Conservation (phyloP, 163 green algal species). For the Botryococcus braunii region DNA sequence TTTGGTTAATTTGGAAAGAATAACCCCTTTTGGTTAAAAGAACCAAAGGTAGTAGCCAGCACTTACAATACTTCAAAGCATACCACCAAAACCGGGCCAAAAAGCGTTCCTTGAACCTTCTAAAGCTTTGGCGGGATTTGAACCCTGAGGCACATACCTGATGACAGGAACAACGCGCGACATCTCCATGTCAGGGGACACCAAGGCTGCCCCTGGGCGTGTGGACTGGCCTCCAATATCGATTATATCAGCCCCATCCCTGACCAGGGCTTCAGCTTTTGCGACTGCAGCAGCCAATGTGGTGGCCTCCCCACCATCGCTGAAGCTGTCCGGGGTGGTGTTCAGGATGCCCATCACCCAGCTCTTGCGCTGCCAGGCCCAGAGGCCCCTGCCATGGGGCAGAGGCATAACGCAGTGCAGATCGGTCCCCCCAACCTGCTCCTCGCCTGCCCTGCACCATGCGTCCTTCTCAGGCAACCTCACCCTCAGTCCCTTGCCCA, state of each 20-base stretch:
- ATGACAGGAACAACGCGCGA: slow-evolving; percentile 20
- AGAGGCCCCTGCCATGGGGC: slow-evolving; percentile 15
- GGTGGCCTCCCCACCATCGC: slow-evolving; percentile 56
- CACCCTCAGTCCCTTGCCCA: too few species aligned
- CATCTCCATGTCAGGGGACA: slow-evolving; percentile 56
- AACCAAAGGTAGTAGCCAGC: too few species aligned
- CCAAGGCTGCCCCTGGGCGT: slow-evolving; percentile 43
- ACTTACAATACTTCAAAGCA: too few species aligned
- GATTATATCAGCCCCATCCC: slow-evolving; percentile 76
- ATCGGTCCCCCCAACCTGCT: not conserved
- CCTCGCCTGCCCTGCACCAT: slow-evolving; percentile 6
- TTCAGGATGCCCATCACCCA: slow-evolving; percentile 95
- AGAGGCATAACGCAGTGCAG: slow-evolving; percentile 43
- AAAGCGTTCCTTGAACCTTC: too few species aligned
- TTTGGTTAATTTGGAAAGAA: too few species aligned
- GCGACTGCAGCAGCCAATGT: slow-evolving; percentile 21
- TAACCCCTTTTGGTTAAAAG: too few species aligned
- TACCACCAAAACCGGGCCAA: too few species aligned
- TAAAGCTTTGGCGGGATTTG: too few species aligned
- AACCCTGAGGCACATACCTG: slow-evolving; percentile 11
- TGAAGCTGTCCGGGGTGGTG: slow-evolving; percentile 88
- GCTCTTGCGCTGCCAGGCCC: slow-evolving; percentile 25
- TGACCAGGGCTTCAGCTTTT: slow-evolving; percentile 43
- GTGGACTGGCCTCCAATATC: slow-evolving; percentile 90
- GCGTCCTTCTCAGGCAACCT: too few species aligned